Evolutionary conservation across 495 filamentous ascomycete genomes (phyloP).

Genomic region (Neurospora africana): DNA sequence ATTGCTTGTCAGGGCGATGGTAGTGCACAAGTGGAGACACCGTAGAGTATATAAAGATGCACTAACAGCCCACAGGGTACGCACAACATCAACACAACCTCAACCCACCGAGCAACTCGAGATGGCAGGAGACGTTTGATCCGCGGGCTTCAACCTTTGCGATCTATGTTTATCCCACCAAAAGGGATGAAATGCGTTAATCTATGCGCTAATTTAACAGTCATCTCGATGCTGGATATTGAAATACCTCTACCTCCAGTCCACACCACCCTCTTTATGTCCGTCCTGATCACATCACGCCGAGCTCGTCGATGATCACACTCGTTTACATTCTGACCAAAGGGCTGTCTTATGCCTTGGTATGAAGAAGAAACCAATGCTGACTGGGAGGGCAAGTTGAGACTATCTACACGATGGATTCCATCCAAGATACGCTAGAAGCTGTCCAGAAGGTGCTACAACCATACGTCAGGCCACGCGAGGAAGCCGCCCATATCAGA

Average conservation of each 20-base stretch:
- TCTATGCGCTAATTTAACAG: background rate
- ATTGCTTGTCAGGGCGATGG: background rate
- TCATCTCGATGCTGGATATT: background rate
- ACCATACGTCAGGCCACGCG: slow-evolving; percentile 31
- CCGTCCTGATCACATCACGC: background rate
- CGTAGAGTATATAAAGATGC: background rate
- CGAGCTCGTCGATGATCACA: background rate
- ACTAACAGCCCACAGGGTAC: background rate
- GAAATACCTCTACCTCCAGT: background rate
- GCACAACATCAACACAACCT: slow-evolving; percentile 1
- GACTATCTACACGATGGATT: background rate
- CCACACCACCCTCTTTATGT: background rate
- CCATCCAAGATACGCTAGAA: slow-evolving; percentile 8
- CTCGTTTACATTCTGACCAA: background rate
- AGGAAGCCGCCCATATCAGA: slow-evolving; percentile 33
- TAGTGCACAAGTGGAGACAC: background rate
- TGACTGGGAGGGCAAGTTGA: background rate
- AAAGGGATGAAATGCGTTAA: background rate
- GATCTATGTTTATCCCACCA: background rate
- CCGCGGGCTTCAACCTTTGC: background rate
- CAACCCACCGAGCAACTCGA: background rate
- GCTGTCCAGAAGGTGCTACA: slow-evolving; percentile 19
- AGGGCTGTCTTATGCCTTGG: background rate
- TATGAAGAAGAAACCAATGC: background rate
- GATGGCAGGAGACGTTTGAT: background rate